Percentiles rank a stretch among this genome's conserved stretches.
Conservation (phyloP, 306 rosid species). For the Castanospermum australe region DNA sequence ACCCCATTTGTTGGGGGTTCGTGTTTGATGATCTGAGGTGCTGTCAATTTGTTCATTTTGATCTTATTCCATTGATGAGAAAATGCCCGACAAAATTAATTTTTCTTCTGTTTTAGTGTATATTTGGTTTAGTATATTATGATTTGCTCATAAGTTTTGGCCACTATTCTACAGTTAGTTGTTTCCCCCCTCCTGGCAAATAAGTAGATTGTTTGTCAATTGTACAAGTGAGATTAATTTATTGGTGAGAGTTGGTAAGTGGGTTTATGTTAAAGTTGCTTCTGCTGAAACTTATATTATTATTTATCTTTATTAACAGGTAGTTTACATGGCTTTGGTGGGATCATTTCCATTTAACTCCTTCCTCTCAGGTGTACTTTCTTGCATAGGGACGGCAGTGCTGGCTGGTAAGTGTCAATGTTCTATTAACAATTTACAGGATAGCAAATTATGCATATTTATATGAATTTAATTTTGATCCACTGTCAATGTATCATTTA, state of each 20-base stretch:
- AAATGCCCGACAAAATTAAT: neutral
- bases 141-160: neutral
- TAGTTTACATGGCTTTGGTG: constrained; percentile 75
- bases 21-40: neutral
- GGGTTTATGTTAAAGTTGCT: neutral
- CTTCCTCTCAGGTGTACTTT: constrained; percentile 85
- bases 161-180: no score
- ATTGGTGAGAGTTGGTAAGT: neutral
- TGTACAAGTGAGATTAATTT: neutral
- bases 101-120: no score
- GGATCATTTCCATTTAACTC: constrained; percentile 97
- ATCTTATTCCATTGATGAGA: neutral
- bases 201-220: no score
- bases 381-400: constrained; percentile 87
- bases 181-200: no score
- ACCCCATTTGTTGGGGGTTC: neutral
- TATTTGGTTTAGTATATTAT: neutral
- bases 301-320: constrained; percentile 45
- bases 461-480: no score
- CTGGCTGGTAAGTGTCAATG: constrained; percentile 73
- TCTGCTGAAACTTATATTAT: neutral
- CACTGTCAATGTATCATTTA: no score
- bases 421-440: neutral
- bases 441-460: neutral
- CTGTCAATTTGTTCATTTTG: neutral